These are phyloP conservation scores for Nymphaea colorata DNA, from an alignment of 164 flowering plant genomes.

Conservation along the genomic window DNA sequence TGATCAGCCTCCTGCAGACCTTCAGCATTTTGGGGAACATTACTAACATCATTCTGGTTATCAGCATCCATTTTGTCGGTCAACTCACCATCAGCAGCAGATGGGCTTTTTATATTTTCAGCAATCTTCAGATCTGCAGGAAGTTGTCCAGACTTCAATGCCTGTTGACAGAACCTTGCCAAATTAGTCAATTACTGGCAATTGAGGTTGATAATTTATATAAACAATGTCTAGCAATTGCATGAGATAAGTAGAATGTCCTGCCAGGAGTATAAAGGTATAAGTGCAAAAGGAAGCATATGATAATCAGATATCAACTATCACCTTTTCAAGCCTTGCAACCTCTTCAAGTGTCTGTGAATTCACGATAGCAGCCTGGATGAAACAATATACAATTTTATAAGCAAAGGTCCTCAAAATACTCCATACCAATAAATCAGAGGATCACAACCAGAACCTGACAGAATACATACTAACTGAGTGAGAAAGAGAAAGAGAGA, in stretches of 20 bases:
- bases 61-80: constrained; percentile 33
- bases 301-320: neutral
- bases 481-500: too few species aligned
- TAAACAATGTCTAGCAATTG: too few species aligned
- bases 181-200: too few species aligned
- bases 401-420: too few species aligned
- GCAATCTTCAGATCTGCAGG: constrained; percentile 52
- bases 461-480: too few species aligned
- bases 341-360: constrained; percentile 98
- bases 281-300: neutral
- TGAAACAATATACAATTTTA: neutral
- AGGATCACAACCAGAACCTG: neutral
- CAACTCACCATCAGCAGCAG: constrained; percentile 4
- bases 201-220: too few species aligned
- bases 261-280: too few species aligned
- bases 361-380: constrained; percentile 97
- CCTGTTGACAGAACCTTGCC: constrained; percentile 23
- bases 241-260: neutral
- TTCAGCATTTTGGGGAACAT: constrained; percentile 13
- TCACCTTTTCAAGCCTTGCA: constrained; percentile 92
- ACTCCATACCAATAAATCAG: neutral
- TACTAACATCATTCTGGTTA: constrained; percentile 17
- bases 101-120: constrained; percentile 14
- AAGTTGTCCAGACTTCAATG: constrained; percentile 70
- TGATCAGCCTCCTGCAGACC: constrained; percentile 17